Base-by-base conservation (phyloP, 768 basidiomycete genomes). In the Kwoniella shandongensis region DNA sequence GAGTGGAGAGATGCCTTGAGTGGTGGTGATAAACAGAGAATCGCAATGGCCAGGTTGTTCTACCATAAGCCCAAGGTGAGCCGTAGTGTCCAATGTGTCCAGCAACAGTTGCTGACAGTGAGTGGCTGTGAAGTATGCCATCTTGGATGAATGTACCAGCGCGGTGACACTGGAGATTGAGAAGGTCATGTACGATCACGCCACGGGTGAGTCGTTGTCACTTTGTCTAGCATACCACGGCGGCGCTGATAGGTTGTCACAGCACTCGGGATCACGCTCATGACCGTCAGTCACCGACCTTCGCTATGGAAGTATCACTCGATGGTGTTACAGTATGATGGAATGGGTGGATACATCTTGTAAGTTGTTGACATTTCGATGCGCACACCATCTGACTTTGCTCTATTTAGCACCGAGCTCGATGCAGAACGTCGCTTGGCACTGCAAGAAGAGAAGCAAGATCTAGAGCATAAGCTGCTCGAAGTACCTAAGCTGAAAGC, bases 311-410 rank as follows among this genome's bases (percentile, higher is more conserved):
- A 76, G 57, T 77, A 92, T 71, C 91, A 94, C 72, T 82, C 86
- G 7, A 85, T 87, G 70, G 90, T 94, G 54, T 77, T 94, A 61
- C 89, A 93, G 70, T 91, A 89, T 70, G 90, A 97, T 67, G 94
- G 94, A 6, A 87, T 89, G 76, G 94, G 94, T 30, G 89, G 89
- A 59, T 97, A 97, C 78, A 84, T 92, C 18, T 99, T 97, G 91
- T 91, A 67, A 60, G 89, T 82, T 7, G 15, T 44, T 47, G 36
- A 18, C 35, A 25, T 46, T 10, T 46, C 32, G 20, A 48, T n/a
- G 15, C 15, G 10, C 6, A 44, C 29, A n/a, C 38, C 2, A 26
- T 35, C 57, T 62, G 57, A 63, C 38, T 13, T 10, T 23, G 27
- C 20, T n/a, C n/a, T n/a, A 40, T 3, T 3, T 67, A 93, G 91